phyloP scores from a whole-genome alignment of 108 stramenopile species.

The Skeletonema costatum region DNA sequence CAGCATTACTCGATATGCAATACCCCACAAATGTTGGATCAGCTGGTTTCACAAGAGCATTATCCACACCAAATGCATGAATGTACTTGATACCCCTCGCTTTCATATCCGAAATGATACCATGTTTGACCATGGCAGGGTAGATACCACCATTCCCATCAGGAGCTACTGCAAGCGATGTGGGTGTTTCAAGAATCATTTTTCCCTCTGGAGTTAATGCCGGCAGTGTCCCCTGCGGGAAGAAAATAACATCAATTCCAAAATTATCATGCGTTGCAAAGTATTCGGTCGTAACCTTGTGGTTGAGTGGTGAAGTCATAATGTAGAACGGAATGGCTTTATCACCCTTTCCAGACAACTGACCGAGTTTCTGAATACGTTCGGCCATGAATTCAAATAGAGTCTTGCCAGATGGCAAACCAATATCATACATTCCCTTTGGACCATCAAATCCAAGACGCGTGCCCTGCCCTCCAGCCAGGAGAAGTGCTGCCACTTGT shows the following conservation, averaged over 20 bases:
- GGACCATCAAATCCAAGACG: conserved; percentile 94
- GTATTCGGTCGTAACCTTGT: conserved; percentile 79
- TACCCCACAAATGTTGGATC: conserved; percentile 97
- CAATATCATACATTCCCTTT: conserved; percentile 97
- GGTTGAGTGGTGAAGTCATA: conserved; percentile 98
- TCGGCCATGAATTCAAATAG: conserved; percentile 90
- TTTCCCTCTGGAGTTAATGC: conserved; percentile 89
- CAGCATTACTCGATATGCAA: conserved; percentile 78
- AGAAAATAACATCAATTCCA: conserved; percentile 91
- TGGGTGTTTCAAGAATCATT: conserved; percentile 84
- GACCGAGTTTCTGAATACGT: conserved; percentile 67
- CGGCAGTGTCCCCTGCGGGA: conserved; percentile 93
- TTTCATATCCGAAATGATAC: conserved; percentile 86
- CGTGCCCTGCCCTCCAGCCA: conserved; percentile 97
- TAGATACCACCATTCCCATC: conserved; percentile 99
- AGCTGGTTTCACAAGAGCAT: conserved; percentile 88
- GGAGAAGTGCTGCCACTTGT: conserved; percentile 90
- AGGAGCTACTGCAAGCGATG: conserved; percentile 84
- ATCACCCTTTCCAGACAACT: conserved; percentile 31
- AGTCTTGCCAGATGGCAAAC: conserved; percentile 81
- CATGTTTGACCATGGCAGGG: conserved; percentile 83
- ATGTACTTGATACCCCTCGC: conserved; percentile 79
- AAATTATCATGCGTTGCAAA: conserved; percentile 82
- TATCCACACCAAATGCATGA: conserved; percentile 96
- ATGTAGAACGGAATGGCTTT: conserved; percentile 86